Percentiles rank a stretch among this genome's conserved stretches.
phyloP scores from a whole-genome alignment of 129 eudicot genomes.

The Erigeron canadensis region DNA sequence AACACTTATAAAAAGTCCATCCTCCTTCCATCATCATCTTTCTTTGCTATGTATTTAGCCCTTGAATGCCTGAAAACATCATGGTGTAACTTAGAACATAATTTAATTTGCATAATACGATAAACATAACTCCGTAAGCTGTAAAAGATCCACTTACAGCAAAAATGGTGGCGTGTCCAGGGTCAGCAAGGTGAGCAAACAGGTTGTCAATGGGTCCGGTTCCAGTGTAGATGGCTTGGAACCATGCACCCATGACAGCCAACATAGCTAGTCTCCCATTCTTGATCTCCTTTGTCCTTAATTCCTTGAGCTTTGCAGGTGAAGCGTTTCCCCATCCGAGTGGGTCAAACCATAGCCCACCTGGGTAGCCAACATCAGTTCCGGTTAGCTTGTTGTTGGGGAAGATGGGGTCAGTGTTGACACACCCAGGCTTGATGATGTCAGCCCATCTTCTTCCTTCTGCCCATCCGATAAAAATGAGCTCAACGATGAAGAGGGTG shows the following conservation, averaged over 20 bases:
- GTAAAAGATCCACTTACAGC: constrained; percentile 57
- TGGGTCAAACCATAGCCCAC: constrained; percentile 99
- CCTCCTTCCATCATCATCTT: constrained; percentile 20
- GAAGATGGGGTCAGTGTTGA: constrained; percentile 99
- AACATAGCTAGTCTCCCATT: constrained; percentile 97
- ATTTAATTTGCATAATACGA: not conserved
- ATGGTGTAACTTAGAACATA: not conserved
- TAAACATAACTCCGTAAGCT: not conserved
- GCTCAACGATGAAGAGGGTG: constrained; percentile 77
- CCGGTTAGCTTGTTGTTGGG: constrained; percentile 99
- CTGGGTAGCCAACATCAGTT: constrained; percentile 98
- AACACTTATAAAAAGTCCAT: constrained; percentile 29
- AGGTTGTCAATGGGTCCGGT: constrained; percentile 98
- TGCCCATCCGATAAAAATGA: constrained; percentile 95
- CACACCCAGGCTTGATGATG: constrained; percentile 88
- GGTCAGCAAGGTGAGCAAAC: constrained; percentile 98
- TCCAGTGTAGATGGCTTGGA: constrained; percentile 91
- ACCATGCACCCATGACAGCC: constrained; percentile 99
- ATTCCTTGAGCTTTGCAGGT: constrained; percentile 75
- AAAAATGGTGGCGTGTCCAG: constrained; percentile 98
- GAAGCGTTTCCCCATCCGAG: constrained; percentile 90
- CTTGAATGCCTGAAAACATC: constrained; percentile 64
- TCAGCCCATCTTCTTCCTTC: constrained; percentile 99
- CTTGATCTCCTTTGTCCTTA: constrained; percentile 98
- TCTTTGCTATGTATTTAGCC: constrained; percentile 47